A percentile compares a stretch with the other conserved stretches of the same genome.
These are phyloP conservation scores for Rhodosorus marinus DNA, from an alignment of 23 red algal genomes.

Conservation along the genomic window DNA sequence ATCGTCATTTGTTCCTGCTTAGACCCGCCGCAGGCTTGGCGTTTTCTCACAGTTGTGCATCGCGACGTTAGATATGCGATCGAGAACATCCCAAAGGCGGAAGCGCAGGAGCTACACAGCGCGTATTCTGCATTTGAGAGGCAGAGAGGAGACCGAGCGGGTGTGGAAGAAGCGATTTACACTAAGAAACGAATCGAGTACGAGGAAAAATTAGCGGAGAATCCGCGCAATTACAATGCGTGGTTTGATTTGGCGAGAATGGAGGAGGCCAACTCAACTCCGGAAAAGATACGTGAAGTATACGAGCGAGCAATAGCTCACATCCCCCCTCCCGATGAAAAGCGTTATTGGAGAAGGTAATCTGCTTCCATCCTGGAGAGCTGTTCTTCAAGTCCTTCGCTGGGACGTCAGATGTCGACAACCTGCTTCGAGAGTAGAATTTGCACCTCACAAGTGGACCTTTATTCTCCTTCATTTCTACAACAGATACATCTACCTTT, in stretches of 20 bases:
- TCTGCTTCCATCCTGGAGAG: no score
- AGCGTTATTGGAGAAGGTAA: no score
- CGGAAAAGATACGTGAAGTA: conserved; percentile 23
- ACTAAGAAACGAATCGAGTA: conserved; percentile 13
- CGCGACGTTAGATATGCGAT: no score
- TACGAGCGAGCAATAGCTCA: conserved; percentile 29
- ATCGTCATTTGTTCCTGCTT: no score
- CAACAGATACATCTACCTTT: conserved; percentile 75
- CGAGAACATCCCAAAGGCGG: conserved; percentile 8
- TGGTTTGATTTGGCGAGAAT: conserved; percentile 60
- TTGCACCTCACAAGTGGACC: no score
- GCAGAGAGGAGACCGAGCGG: conserved; percentile 34
- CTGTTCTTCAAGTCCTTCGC: no score
- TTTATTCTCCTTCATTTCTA: no score
- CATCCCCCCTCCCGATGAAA: conserved; percentile 12
- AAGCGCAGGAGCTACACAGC: conserved; percentile 4
- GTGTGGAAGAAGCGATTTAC: conserved; percentile 21
- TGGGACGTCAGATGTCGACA: no score
- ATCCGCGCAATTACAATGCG: conserved; percentile 32
- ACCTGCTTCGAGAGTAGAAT: no score
- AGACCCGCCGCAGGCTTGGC: no score
- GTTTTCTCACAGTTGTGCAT: no score
- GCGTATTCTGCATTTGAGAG: conserved; percentile 48
- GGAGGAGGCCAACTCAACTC: conserved; percentile 7
- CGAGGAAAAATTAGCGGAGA: conserved; percentile 7